A percentile compares a stretch with the other conserved stretches of the same genome.
Conservation (phyloP, 495 filamentous ascomycete genomes). For the Aspergillus avenaceus region DNA sequence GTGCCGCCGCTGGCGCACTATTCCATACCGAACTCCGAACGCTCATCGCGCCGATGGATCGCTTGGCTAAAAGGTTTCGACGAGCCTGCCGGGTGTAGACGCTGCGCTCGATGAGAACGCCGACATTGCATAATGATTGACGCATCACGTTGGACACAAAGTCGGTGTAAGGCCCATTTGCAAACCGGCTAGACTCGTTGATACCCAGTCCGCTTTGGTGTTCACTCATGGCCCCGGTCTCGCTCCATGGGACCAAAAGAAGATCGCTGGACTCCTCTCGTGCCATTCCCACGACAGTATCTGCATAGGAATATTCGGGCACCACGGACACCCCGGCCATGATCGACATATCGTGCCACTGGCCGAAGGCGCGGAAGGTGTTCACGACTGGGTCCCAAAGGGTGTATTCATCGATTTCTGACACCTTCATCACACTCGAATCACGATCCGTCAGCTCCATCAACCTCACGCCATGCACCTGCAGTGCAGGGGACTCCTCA, state of each 20-base stretch:
- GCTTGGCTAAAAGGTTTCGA: slow-evolving; percentile 37
- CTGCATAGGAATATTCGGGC: slow-evolving; percentile 73
- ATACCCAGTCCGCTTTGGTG: slow-evolving; percentile 29
- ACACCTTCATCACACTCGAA: slow-evolving; percentile 92
- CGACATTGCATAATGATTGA: slow-evolving; percentile 60
- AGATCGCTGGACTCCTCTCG: slow-evolving; percentile 69
- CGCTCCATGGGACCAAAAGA: slow-evolving; percentile 86
- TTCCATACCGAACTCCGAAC: slow-evolving; percentile 47
- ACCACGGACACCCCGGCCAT: slow-evolving; percentile 75
- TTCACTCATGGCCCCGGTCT: slow-evolving; percentile 71
- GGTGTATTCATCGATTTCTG: slow-evolving; percentile 73
- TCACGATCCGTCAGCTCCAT: slow-evolving; percentile 88
- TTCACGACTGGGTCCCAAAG: slow-evolving; percentile 85
- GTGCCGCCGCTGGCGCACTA: slow-evolving; percentile 45
- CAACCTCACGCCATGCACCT: slow-evolving; percentile 82
- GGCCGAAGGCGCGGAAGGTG: slow-evolving; percentile 83
- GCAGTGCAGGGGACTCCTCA: slow-evolving; percentile 45
- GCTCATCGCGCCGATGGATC: slow-evolving; percentile 54
- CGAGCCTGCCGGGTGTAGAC: slow-evolving; percentile 30
- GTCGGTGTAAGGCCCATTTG: slow-evolving; percentile 50
- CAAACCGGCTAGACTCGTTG: slow-evolving; percentile 25
- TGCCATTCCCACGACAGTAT: slow-evolving; percentile 65
- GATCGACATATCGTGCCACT: slow-evolving; percentile 78
- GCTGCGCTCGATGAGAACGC: slow-evolving; percentile 78
- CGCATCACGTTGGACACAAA: slow-evolving; percentile 65